Evolutionary conservation across 1,284 basidiomycete genomes (phyloP), one percentile per base, ranked within the genome.

Genomic region (Moesziomyces globuligerus): DNA sequence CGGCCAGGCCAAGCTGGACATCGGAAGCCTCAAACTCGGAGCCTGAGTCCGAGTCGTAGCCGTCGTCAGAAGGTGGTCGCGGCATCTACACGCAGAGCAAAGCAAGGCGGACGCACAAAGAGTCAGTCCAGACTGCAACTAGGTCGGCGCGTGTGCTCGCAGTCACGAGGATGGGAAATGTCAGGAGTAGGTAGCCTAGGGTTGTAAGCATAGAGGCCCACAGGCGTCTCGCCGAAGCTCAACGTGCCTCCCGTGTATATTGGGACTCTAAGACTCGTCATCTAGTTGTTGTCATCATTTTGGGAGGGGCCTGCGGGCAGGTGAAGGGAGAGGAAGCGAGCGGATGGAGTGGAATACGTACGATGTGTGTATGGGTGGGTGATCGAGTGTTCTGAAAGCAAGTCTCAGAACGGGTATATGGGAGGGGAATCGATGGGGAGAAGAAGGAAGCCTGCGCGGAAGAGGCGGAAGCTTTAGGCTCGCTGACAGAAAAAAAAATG

Each of bases 141-240:
- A 29, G 29, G 23, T 17, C 39, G 18, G 32, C 11, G 34, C 34
- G n/a, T 32, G 6, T 26, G 17, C 7, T n/a, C n/a, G n/a, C n/a
- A n/a, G n/a, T n/a, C n/a, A n/a, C n/a, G n/a, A n/a, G n/a, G n/a
- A n/a, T n/a, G n/a, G n/a, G n/a, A n/a, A n/a, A 43, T 49, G 55
- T 75, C 72, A 74, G 75, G 72, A 71, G 52, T 77, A 71, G 75
- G 75, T 77, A 77, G 75, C 75, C 72, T 59, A 56, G 72, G 53
- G 54, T 74, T 77, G 62, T 62, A 69, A 77, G 75, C 75, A 77
- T 69, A 25, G 72, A 52, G 42, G 42, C 53, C 55, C 72, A 42
- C 53, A 55, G 52, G 57, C 62, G 58, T 55, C 56, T 53, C 47
- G 48, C 47, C 61, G 34, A 58, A 32, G 47, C 24, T 51, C 49